Conservation (phyloP, 805 yeast species). For the Candida boidinii region DNA sequence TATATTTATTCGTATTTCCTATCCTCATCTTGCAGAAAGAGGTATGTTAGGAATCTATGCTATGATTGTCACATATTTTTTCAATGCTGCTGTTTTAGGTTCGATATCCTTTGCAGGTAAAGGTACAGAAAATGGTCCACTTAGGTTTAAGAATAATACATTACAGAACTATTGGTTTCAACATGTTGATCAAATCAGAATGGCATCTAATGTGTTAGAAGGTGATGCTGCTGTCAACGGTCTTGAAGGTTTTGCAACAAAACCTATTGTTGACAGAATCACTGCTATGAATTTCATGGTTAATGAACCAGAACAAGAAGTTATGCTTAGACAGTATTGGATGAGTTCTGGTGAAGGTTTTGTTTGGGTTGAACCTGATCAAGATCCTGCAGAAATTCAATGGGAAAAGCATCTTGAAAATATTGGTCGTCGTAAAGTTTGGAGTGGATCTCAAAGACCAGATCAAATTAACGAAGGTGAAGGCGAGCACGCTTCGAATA, state of each 20-base stretch:
- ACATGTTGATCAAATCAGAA: slow-evolving; percentile 60
- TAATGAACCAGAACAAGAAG: slow-evolving; percentile 55
- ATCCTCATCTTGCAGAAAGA: slow-evolving; percentile 25
- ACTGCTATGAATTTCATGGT: slow-evolving; percentile 28
- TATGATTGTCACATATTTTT: slow-evolving; percentile 40
- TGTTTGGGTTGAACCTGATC: slow-evolving; percentile 86
- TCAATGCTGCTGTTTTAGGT: slow-evolving; percentile 38
- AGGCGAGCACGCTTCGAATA: no score
- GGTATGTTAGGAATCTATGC: slow-evolving; percentile 33
- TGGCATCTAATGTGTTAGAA: slow-evolving; percentile 58
- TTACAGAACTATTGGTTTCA: slow-evolving; percentile 54
- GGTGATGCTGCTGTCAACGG: slow-evolving; percentile 51
- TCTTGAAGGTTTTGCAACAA: slow-evolving; percentile 29
- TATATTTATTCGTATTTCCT: slow-evolving; percentile 31
- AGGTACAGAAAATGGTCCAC: slow-evolving; percentile 40
- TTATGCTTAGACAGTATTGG: slow-evolving; percentile 77
- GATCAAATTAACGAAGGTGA: not conserved
- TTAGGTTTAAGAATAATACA: slow-evolving; percentile 60
- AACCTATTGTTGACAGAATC: slow-evolving; percentile 20
- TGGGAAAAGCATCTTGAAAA: slow-evolving; percentile 24
- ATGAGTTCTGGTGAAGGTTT: slow-evolving; percentile 79
- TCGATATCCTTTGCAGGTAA: slow-evolving; percentile 34
- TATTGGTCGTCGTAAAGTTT: slow-evolving; percentile 17
- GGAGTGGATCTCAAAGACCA: not conserved
- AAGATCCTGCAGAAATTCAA: slow-evolving; percentile 69